phyloP scores from a whole-genome alignment of 2,329 filamentous ascomycete genomes.

The Cladosporium sphaerospermum region DNA sequence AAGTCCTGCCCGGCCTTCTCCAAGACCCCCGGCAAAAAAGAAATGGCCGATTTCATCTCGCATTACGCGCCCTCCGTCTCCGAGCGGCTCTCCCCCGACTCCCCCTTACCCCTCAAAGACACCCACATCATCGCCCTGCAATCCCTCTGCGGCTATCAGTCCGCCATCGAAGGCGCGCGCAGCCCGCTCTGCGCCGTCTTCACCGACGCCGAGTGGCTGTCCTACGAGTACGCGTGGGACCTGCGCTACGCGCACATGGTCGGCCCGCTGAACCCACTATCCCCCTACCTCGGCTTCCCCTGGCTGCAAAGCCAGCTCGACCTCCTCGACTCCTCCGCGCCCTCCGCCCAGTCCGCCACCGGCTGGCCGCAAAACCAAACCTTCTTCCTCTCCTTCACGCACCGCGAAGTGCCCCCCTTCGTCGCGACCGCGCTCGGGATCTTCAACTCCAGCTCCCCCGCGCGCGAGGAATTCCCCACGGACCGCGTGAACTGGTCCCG shows the following conservation, averaged over 20 bases:
- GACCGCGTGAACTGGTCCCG: constrained; percentile 16
- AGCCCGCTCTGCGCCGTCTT: constrained; percentile 14
- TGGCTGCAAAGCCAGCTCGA: constrained; percentile 12
- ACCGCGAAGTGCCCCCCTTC: constrained; percentile 17
- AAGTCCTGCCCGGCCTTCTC: constrained; percentile 31
- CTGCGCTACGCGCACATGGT: constrained; percentile 17
- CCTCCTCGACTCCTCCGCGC: constrained; percentile 11
- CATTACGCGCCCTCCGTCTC: constrained; percentile 25
- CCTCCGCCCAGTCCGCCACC: background rate
- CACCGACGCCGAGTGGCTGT: constrained; percentile 18
- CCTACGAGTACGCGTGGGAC: constrained; percentile 17
- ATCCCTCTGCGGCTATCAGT: constrained; percentile 16
- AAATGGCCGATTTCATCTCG: constrained; percentile 27
- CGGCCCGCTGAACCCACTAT: constrained; percentile 14
- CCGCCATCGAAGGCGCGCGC: constrained; percentile 14
- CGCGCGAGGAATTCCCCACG: constrained; percentile 15
- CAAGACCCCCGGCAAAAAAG: constrained; percentile 27
- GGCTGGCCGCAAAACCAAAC: constrained; percentile 12
- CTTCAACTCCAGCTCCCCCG: constrained; percentile 14
- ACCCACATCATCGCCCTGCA: constrained; percentile 16
- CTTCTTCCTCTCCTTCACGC: constrained; percentile 17
- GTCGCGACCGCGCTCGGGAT: constrained; percentile 16
- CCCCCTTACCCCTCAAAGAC: constrained; percentile 12
- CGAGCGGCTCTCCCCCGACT: constrained; percentile 17
- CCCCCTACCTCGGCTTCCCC: constrained; percentile 16